These are phyloP conservation scores for Trichoderma sp. DNA, from an alignment of 2,329 filamentous ascomycete genomes.

Conservation along the genomic window DNA sequence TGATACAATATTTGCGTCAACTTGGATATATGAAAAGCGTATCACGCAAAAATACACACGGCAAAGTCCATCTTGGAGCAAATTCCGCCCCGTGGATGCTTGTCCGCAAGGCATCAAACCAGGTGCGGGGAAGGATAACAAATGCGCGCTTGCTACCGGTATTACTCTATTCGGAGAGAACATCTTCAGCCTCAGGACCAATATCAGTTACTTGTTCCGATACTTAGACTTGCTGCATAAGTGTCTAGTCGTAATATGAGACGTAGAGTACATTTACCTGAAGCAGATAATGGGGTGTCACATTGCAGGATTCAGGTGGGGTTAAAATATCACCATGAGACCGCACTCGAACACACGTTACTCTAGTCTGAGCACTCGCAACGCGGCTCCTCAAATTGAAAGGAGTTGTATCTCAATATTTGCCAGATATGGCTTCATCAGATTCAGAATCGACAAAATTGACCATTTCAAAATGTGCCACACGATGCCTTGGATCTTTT, in stretches of 20 bases:
- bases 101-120: not conserved
- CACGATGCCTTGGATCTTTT: not conserved
- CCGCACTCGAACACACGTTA: too few species aligned
- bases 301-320: not conserved
- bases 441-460: accelerated
- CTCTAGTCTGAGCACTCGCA: not conserved
- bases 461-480: not conserved
- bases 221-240: not conserved
- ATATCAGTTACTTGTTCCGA: not conserved
- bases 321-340: too few species aligned
- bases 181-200: not conserved
- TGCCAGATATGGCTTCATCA: not conserved
- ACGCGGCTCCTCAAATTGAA: not conserved
- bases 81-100: not conserved
- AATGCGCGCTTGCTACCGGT: too few species aligned
- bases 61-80: not conserved
- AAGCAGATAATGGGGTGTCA: not conserved
- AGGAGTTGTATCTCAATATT: accelerated
- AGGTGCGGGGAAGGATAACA: not conserved
- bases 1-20: too few species aligned
- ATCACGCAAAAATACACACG: too few species aligned
- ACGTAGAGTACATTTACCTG: not conserved
- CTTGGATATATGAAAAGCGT: too few species aligned
- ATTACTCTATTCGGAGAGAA: not conserved
- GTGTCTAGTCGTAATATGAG: not conserved